Conservation (phyloP, 2,329 filamentous ascomycete species). For the Monilinia aucupariae region DNA sequence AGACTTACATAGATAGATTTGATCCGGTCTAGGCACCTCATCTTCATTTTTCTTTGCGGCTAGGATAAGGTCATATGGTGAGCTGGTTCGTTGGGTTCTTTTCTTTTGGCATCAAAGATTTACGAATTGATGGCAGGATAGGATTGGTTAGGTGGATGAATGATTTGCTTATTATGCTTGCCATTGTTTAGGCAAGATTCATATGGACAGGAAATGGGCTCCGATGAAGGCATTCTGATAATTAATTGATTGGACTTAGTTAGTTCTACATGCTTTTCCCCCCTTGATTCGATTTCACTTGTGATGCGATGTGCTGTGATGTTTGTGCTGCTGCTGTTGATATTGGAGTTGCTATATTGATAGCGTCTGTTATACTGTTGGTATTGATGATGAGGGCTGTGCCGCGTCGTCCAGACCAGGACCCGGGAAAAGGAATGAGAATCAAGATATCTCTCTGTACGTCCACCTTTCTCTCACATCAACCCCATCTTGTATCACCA, state of each 20-base stretch:
- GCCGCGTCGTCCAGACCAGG: not conserved
- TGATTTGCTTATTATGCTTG: not conserved
- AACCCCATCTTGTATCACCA: not conserved
- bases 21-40: not conserved
- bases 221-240: not conserved
- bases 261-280: not conserved
- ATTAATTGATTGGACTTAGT: slow-evolving; percentile 3
- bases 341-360: not conserved
- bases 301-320: not conserved
- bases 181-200: not conserved
- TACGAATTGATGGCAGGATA: not conserved
- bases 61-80: not conserved
- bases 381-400: not conserved
- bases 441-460: not conserved
- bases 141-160: not conserved
- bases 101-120: not conserved
- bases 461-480: not conserved
- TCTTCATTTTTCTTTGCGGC: not conserved
- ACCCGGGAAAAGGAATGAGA: not conserved
- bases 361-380: not conserved
- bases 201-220: slow-evolving; percentile 5
- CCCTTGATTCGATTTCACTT: not conserved
- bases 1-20: slow-evolving; percentile 1
- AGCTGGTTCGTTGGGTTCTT: slow-evolving; percentile 1
- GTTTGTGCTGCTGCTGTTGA: not conserved